phyloP scores from a whole-genome alignment of 2,329 filamentous ascomycete species.

The Trichophyton rubrum region DNA sequence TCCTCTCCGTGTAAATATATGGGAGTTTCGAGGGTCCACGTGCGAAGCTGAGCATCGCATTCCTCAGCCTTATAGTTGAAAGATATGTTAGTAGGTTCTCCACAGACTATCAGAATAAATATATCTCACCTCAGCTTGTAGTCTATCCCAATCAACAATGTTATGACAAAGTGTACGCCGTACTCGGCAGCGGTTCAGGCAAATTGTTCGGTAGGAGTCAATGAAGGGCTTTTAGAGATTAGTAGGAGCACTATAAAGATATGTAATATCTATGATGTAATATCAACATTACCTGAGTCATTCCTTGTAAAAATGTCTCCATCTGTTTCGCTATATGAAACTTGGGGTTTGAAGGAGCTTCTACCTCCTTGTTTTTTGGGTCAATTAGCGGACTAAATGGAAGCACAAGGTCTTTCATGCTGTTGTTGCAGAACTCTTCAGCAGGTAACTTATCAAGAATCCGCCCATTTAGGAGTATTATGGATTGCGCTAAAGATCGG shows the following conservation, averaged over 20 bases:
- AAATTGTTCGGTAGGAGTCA: conserved; percentile 70
- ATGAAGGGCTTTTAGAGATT: conserved; percentile 53
- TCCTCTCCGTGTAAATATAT: conserved; percentile 43
- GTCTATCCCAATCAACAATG: conserved; percentile 67
- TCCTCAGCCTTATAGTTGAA: conserved; percentile 43
- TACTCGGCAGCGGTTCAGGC: conserved; percentile 80
- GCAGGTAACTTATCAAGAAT: conserved; percentile 57
- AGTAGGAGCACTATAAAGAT: conserved; percentile 6
- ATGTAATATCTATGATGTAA: background rate
- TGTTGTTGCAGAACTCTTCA: conserved; percentile 64
- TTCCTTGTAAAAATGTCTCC: conserved; percentile 51
- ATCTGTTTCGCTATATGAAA: conserved; percentile 62
- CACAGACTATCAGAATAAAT: background rate
- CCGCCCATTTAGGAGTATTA: conserved; percentile 60
- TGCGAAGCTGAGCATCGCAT: conserved; percentile 55
- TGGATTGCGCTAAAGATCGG: conserved; percentile 62
- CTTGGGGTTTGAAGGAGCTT: conserved; percentile 59
- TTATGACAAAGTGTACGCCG: conserved; percentile 81
- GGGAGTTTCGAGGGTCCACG: conserved; percentile 49
- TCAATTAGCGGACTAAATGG: conserved; percentile 60
- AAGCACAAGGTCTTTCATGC: conserved; percentile 65
- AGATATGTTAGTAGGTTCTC: background rate
- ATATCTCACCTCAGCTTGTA: conserved; percentile 58
- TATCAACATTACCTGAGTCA: conserved; percentile 30
- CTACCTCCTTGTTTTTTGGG: conserved; percentile 61